These are phyloP conservation scores for Hyphopichia fennica DNA, from an alignment of 1,139 yeast genomes.

Conservation along the genomic window DNA sequence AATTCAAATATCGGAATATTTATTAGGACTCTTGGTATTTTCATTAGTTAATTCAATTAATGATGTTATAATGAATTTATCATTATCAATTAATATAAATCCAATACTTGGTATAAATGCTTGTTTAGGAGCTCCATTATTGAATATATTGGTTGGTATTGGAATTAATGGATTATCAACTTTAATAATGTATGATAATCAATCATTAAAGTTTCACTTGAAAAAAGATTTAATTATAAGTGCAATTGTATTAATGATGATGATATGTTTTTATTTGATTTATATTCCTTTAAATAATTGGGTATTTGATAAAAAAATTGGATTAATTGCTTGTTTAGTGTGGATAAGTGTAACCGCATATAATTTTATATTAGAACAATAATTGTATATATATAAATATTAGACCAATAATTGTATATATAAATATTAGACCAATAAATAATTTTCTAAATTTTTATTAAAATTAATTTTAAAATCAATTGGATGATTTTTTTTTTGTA, in stretches of 20 bases:
- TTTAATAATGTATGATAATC: slow-evolving; percentile 10
- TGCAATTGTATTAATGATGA: slow-evolving; percentile 24
- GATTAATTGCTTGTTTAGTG: slow-evolving; percentile 13
- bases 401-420: too few species aligned
- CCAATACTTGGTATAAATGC: slow-evolving; percentile 42
- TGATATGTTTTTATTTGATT: slow-evolving; percentile 23
- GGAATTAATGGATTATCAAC: slow-evolving; percentile 36
- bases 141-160: slow-evolving; percentile 38
- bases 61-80: slow-evolving; percentile 42
- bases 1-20: slow-evolving; percentile 37
- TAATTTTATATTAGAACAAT: slow-evolving; percentile 2
- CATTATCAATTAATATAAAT: slow-evolving; percentile 33
- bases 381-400: slow-evolving; percentile 1
- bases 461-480: background rate
- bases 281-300: slow-evolving; percentile 36
- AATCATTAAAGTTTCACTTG: slow-evolving; percentile 25
- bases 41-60: slow-evolving; percentile 42
- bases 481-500: background rate
- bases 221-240: slow-evolving; percentile 25
- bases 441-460: background rate
- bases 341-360: slow-evolving; percentile 1
- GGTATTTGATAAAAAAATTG: slow-evolving; percentile 34
- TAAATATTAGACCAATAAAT: too few species aligned
- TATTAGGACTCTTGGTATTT: slow-evolving; percentile 41
- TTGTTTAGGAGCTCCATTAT: slow-evolving; percentile 44